Percentiles rank a stretch among this genome's conserved stretches.
Evolutionary conservation across 192 early-diverging fungal genomes (phyloP).

Genomic region (Borealophlyctis nickersoniae): DNA sequence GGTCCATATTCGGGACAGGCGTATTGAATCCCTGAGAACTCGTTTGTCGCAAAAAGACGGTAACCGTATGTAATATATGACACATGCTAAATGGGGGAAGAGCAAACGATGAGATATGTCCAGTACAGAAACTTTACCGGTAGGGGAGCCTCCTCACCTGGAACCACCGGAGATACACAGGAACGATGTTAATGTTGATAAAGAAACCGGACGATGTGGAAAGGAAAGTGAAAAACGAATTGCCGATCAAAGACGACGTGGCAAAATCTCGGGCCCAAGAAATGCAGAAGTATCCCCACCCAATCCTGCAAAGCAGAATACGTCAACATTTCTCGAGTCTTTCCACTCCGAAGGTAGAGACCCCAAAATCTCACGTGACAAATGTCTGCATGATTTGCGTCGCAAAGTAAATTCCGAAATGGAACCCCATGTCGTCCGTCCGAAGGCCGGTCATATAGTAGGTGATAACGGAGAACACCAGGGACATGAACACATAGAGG

Average conservation of each 20-base stretch:
- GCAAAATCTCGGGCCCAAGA: constrained; percentile 44
- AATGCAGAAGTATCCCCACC: constrained; percentile 35
- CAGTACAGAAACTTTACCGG: neutral
- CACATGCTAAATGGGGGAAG: constrained; percentile 1
- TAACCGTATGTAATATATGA: constrained; percentile 35
- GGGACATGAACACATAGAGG: constrained; percentile 23
- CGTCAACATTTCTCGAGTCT: neutral
- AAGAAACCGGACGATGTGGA: constrained; percentile 39
- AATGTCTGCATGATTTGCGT: constrained; percentile 29
- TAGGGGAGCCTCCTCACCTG: neutral
- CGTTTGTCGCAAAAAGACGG: constrained; percentile 39
- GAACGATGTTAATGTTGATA: constrained; percentile 32
- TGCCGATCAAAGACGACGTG: constrained; percentile 38
- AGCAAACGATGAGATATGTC: neutral
- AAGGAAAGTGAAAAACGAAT: constrained; percentile 38
- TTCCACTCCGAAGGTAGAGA: neutral
- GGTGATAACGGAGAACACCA: constrained; percentile 33
- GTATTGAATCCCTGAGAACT: constrained; percentile 37
- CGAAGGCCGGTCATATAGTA: constrained; percentile 45
- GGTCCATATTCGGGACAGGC: constrained; percentile 28
- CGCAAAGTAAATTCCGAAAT: constrained; percentile 30
- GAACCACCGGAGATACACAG: constrained; percentile 39
- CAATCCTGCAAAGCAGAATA: constrained; percentile 22
- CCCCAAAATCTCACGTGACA: constrained; percentile 24
- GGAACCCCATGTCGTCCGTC: constrained; percentile 35